Base-by-base conservation (phyloP, 2,329 filamentous ascomycete species). In the Xylariaceae sp. region DNA sequence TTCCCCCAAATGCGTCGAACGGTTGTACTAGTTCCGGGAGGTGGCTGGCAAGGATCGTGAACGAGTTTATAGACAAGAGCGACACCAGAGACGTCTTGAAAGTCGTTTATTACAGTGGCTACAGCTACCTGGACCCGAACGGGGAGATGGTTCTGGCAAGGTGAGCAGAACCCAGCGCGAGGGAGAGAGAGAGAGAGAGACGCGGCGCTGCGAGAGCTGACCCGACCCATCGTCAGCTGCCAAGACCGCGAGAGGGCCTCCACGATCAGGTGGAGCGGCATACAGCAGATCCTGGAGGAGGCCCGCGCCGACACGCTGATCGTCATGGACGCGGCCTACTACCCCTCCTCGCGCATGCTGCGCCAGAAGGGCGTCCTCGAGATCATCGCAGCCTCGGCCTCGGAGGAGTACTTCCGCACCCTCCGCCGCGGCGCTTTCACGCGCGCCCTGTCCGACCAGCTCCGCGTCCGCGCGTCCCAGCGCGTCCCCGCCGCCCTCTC, bases 291-390 rank as follows among this genome's bases (percentile, higher is more conserved):
- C 12, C 57, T 77, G 6, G 73, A 77, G 48, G 68, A 74, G 38
- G 68, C 71, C 2, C 60, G 59, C 19, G 65, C 72, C 3, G 73
- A 77, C 47, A 71, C 68, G 4, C 58, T 77, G 14, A 63, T 77
- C 35, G 57, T 77, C 21, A 72, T 77, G 69, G 73, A 77, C 51
- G 65, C 72, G 5, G 67, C 69, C 0, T 77, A 74, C 47, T 76
- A 70, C 33, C 70, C 71, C 1, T 70, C 69, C 7, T 65, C 68
- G 2, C 68, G 63, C 40, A 66, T 72, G 48, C 57, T 65, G 19
- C 67, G 70, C 5, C 65, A 68, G 33, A 63, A 63, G 31, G 73
- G 73, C 3, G 67, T 75, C 7, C 51, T 77, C 32, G 73, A 77
- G 47, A 51, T 77, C 11, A 61, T 77, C 29, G 71, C 72, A 5